Conservation (phyloP, 1,284 basidiomycete genomes). For the Caloboletus inedulis region DNA sequence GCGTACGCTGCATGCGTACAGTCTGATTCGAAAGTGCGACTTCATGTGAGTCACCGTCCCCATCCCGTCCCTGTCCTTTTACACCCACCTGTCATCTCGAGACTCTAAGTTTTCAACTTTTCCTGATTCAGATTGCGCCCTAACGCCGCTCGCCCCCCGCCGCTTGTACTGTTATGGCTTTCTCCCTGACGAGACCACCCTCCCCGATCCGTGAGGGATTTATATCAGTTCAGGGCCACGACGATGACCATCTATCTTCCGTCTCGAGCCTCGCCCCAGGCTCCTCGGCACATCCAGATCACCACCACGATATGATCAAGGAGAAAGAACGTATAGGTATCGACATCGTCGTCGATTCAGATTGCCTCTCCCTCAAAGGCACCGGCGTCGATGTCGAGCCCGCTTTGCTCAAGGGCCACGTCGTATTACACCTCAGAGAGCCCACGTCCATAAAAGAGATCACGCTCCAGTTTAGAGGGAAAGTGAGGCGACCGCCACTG, state of each 20-base stretch:
- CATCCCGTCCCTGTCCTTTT: background rate
- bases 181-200: conserved; percentile 32
- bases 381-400: conserved; percentile 83
- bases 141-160: conserved; percentile 5
- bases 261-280: conserved; percentile 20
- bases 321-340: conserved; percentile 55
- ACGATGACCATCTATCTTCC: conserved; percentile 26
- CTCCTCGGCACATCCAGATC: conserved; percentile 25
- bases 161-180: conserved; percentile 27
- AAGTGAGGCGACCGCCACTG: conserved; percentile 67
- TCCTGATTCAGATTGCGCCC: conserved; percentile 5
- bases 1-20: background rate
- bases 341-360: conserved; percentile 73
- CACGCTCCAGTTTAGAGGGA: conserved; percentile 79
- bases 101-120: background rate
- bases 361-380: conserved; percentile 70
- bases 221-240: conserved; percentile 23
- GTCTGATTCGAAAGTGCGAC: conserved; percentile 11
- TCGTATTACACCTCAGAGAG: conserved; percentile 77
- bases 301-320: conserved; percentile 40
- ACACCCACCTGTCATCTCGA: background rate
- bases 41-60: background rate
- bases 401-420: conserved; percentile 68
- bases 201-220: conserved; percentile 27
- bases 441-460: conserved; percentile 85